Percentiles rank a stretch among this genome's conserved stretches.
Conservation (phyloP, 2,329 filamentous ascomycete genomes). For the Thelonectria discophora region DNA sequence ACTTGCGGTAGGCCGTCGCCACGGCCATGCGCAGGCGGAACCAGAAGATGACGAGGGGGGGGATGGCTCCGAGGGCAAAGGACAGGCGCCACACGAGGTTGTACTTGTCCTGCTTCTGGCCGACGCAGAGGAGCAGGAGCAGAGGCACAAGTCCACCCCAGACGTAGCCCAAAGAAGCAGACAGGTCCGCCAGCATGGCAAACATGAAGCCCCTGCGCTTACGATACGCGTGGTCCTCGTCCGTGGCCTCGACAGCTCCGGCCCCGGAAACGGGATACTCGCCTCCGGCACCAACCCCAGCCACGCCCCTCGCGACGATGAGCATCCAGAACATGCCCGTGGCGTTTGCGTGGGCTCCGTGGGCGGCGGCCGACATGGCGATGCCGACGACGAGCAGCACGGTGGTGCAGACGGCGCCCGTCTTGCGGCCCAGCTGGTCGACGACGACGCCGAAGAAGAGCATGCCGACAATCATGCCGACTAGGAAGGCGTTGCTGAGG, state of each 20-base stretch:
- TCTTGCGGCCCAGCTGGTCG: slow-evolving; percentile 60
- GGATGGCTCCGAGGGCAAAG: slow-evolving; percentile 59
- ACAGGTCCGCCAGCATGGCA: slow-evolving; percentile 62
- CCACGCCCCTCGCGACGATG: slow-evolving; percentile 52
- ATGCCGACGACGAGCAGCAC: slow-evolving; percentile 57
- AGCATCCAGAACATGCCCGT: slow-evolving; percentile 62
- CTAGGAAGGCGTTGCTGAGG: slow-evolving; percentile 63
- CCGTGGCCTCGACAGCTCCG: slow-evolving; percentile 61
- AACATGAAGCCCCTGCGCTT: slow-evolving; percentile 64
- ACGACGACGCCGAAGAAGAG: slow-evolving; percentile 60
- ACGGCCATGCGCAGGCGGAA: slow-evolving; percentile 62
- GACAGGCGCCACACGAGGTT: slow-evolving; percentile 60
- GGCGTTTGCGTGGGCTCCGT: slow-evolving; percentile 50
- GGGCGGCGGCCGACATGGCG: slow-evolving; percentile 55
- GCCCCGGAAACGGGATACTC: slow-evolving; percentile 63
- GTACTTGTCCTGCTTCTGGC: slow-evolving; percentile 52
- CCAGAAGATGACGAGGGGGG: slow-evolving; percentile 61
- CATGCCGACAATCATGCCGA: slow-evolving; percentile 66
- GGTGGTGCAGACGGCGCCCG: slow-evolving; percentile 58
- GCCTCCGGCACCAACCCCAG: slow-evolving; percentile 55
- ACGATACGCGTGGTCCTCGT: slow-evolving; percentile 55
- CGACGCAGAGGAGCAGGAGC: slow-evolving; percentile 59
- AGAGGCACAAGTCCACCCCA: slow-evolving; percentile 60
- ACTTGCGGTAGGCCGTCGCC: slow-evolving; percentile 58
- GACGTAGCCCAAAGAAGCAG: slow-evolving; percentile 60